phyloP scores from a whole-genome alignment of 768 basidiomycete species.

The Guyanaporus albipodus region DNA sequence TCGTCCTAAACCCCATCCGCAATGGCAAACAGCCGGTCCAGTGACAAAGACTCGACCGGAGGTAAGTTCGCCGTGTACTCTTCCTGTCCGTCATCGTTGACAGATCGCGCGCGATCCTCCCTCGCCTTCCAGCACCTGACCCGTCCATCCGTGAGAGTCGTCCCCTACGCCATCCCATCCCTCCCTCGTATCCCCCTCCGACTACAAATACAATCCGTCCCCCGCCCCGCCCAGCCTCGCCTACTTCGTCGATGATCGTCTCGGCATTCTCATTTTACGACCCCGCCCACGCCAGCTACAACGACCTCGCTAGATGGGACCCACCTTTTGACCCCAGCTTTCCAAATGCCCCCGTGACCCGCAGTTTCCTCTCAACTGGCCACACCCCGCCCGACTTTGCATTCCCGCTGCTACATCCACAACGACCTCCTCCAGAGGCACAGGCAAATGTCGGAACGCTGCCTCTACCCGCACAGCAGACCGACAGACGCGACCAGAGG shows the following conservation, averaged over 20 bases:
- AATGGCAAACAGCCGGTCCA: conserved; percentile 24
- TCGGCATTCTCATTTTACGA: conserved; percentile 53
- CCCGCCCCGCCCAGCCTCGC: conserved; percentile 1
- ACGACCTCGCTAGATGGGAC: conserved; percentile 36
- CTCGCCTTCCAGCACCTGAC: neutral
- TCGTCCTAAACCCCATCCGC: too few relatives aligned
- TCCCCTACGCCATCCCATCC: neutral
- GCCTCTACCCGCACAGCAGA: neutral
- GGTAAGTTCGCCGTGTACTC: conserved; percentile 25
- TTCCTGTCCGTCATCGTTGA: too few relatives aligned
- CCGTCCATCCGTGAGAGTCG: neutral
- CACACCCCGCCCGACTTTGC: neutral
- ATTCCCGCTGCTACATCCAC: too few relatives aligned
- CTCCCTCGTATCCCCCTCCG: conserved; percentile 1
- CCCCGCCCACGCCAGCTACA: conserved; percentile 41
- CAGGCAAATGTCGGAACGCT: neutral
- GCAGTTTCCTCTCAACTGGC: neutral
- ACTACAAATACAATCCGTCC: neutral
- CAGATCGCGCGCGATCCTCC: conserved; percentile 12
- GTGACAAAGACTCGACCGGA: conserved; percentile 21
- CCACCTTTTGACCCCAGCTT: conserved; percentile 14
- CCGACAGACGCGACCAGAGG: conserved; percentile 2
- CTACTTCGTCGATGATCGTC: conserved; percentile 44
- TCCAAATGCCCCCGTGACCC: neutral
- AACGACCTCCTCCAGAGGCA: neutral